phyloP scores from a whole-genome alignment of 768 basidiomycete genomes.

The Kwoniella heveanensis region DNA sequence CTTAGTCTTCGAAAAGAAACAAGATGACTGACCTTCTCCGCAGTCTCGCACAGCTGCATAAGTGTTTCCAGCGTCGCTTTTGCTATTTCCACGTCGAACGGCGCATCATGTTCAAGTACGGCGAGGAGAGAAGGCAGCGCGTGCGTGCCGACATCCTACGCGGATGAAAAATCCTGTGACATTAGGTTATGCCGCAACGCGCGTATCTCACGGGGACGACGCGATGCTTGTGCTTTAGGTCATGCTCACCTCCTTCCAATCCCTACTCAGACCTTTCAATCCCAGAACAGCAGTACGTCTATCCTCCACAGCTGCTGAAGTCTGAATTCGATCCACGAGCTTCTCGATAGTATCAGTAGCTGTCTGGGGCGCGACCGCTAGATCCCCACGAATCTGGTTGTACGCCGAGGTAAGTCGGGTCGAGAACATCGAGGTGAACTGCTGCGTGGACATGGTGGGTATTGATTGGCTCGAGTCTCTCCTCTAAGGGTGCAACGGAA shows the following conservation, averaged over 20 bases:
- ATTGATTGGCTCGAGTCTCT: too few species aligned
- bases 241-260: slow-evolving; percentile 70
- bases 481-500: too few species aligned
- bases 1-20: neutral
- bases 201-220: too few species aligned
- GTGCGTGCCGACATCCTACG: slow-evolving; percentile 72
- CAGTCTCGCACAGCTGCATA: slow-evolving; percentile 75
- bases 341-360: slow-evolving; percentile 81
- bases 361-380: slow-evolving; percentile 67
- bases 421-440: slow-evolving; percentile 47
- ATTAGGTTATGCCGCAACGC: neutral
- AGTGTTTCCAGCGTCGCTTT: slow-evolving; percentile 92
- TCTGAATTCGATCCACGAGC: slow-evolving; percentile 85
- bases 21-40: slow-evolving; percentile 56
- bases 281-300: slow-evolving; percentile 89
- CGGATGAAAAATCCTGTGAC: neutral
- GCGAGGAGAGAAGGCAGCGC: slow-evolving; percentile 77
- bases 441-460: slow-evolving; percentile 12
- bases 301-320: slow-evolving; percentile 86
- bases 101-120: slow-evolving; percentile 81
- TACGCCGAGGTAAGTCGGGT: slow-evolving; percentile 53
- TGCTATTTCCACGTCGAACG: slow-evolving; percentile 86
- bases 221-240: too few species aligned
- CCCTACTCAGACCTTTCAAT: slow-evolving; percentile 86
- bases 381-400: slow-evolving; percentile 54